Evolutionary conservation across 192 early-diverging fungal species (phyloP), one percentile per base, ranked within the genome.

Genomic region (Thamnidium elegans): DNA sequence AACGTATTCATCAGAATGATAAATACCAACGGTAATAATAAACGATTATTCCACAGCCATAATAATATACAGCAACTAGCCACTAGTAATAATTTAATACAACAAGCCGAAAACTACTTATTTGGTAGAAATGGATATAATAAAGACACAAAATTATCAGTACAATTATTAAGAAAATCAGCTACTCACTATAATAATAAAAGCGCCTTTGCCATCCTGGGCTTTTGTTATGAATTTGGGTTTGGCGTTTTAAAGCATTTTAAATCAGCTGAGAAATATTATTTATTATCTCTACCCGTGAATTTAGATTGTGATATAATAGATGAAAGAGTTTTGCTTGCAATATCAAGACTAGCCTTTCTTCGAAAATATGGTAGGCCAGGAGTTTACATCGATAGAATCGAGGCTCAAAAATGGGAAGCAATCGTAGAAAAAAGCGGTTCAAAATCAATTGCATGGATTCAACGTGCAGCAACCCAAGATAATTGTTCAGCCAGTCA

Each of bases 161-260:
- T 88, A 5, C 71, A 72, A 20, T 78, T 75, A 56, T 79, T 87
- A 17, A 62, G 73, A 45, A 66, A 68, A 30, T 85, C 88, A 17
- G 62, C 83, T 2, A 45, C 61, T 17, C 55, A 20, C 19, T 43
- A 69, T 30, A 65, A 72, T 19, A 76, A 83, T 59, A 21, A 68
- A 13, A 68, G 76, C 21, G 78, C 81, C 48, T 75, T 86, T 56
- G 89, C 89, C 2, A 68, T 90, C 7, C 68, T 93, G 6, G 92
- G 84, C 10, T 92, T 92, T 63, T 90, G 89, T 68, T 86, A 86
- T 72, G 92, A 94, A 66, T 94, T 93, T 76, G 91, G 88, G 8
- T 72, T 91, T 8, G 92, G 92, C 2, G 46, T 46, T 32, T 9
- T 8, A 20, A 62, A 32, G 3, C 23, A 50, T 46, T 50, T 62